phyloP scores from a whole-genome alignment of 306 rosid species.

The Sesbania bispinosa region DNA sequence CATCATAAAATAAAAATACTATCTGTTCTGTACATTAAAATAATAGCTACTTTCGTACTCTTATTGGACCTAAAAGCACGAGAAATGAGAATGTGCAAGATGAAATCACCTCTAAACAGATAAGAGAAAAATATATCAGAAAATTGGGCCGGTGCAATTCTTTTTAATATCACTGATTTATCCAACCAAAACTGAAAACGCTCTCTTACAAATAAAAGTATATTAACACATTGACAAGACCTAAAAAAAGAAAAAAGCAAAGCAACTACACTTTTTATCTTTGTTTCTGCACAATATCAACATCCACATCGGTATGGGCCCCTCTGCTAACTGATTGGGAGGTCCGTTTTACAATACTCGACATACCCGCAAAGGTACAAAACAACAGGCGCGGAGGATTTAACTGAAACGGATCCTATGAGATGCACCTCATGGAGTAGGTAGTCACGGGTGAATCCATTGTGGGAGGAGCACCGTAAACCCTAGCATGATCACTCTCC shows the following conservation, averaged over 20 bases:
- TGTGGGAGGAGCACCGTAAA: constrained; percentile 54
- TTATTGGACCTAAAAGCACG: no score
- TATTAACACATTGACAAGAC: not conserved
- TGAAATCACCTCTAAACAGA: no score
- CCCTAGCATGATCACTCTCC: constrained; percentile 87
- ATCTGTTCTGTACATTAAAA: no score
- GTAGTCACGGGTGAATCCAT: constrained; percentile 56
- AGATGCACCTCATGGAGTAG: constrained; percentile 95
- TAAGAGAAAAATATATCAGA: not conserved
- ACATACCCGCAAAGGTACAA: not conserved
- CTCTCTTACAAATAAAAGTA: not conserved
- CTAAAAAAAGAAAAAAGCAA: not conserved
- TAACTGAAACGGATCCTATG: constrained; percentile 31
- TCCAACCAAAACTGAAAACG: not conserved
- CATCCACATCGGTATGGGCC: constrained; percentile 8
- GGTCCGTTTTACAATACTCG: not conserved
- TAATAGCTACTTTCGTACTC: no score
- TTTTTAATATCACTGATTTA: not conserved
- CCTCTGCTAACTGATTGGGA: not conserved
- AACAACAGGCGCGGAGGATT: not conserved
- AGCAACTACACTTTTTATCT: not conserved
- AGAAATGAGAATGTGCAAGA: no score
- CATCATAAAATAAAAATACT: no score
- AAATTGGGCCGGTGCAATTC: not conserved
- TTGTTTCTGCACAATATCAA: constrained; percentile 23